Base-by-base conservation (phyloP, 768 basidiomycete species). In the Multifurca ochricompacta region DNA sequence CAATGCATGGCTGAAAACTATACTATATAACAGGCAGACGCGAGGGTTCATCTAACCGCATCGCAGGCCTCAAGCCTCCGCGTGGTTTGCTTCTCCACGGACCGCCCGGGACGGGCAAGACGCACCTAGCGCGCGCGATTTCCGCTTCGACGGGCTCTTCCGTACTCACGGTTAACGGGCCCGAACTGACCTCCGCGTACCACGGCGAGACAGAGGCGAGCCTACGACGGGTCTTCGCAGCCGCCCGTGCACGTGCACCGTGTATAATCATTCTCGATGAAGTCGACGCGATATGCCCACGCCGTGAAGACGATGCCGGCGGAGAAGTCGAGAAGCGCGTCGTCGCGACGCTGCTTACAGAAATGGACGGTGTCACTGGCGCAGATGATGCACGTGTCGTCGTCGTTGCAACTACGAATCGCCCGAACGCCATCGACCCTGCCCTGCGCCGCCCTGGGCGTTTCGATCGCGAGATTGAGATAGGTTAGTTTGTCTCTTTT, bases 81-180 rank as follows among this genome's bases (percentile, higher is more conserved):
- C 83, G 90, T 42, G 96, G 96, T 4, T 87, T 98, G 41, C 78
- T 98, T 18, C 79, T 99, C 1, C 86, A 97, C 67, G 96, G 96
- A 10, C 94, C 93, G 10, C 92, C 96, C 3, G 96, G 96, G 34
- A 98, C 96, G 8, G 96, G 96, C 14, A 99, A 99, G 71, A 99
- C 96, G 0, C 92, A 96, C 65, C 75, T 99, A 2, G 95, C 96
- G 10, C 84, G 92, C 58, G 90, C 93, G 13, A 93, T 99, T 54
- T 93, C 95, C 3, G 78, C 83, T 0, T 91, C 93, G 5, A 89
- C 88, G 1, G 79, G 78, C 28, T 88, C 92, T 6, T 82, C 85
- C 25, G 88, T 96, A n/a, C 78, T 99, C 59, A 82, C 91, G 47
- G 85, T 98, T 67, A 95, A 95, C 62, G 96, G 96, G 0, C 93